Evolutionary conservation across 2,329 filamentous ascomycete species (phyloP).

Genomic region (Cercospora zeina): DNA sequence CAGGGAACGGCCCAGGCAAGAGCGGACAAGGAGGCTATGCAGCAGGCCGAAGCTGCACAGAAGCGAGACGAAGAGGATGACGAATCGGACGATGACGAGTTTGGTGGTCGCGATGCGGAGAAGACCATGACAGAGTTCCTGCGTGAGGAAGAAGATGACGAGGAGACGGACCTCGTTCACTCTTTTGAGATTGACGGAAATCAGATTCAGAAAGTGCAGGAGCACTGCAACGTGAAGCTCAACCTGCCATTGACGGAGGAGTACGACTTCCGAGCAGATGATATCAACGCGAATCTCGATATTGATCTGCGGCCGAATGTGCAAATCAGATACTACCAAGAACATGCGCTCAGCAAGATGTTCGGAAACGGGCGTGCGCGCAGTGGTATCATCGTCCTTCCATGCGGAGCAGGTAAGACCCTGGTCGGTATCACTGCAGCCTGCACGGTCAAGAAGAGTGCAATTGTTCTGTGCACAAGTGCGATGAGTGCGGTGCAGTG

Average conservation of each 20-base stretch:
- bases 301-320: slow-evolving; percentile 89
- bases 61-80: slow-evolving; percentile 53
- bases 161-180: slow-evolving; percentile 83
- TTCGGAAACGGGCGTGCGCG: slow-evolving; percentile 97
- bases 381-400: slow-evolving; percentile 94
- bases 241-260: slow-evolving; percentile 89
- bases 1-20: slow-evolving; percentile 92
- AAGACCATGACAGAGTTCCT: slow-evolving; percentile 68
- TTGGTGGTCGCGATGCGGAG: slow-evolving; percentile 50
- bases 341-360: slow-evolving; percentile 98
- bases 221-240: slow-evolving; percentile 77
- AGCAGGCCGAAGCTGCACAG: slow-evolving; percentile 49
- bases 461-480: slow-evolving; percentile 92
- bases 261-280: slow-evolving; percentile 94
- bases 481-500: slow-evolving; percentile 98
- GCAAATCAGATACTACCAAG: slow-evolving; percentile 90
- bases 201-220: slow-evolving; percentile 81
- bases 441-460: slow-evolving; percentile 95
- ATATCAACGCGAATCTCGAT: slow-evolving; percentile 83
- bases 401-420: slow-evolving; percentile 95
- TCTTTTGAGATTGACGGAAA: slow-evolving; percentile 86
- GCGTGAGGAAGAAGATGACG: slow-evolving; percentile 74
- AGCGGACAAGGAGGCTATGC: slow-evolving; percentile 72
- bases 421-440: slow-evolving; percentile 97
- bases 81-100: slow-evolving; percentile 56